Conservation (phyloP, 768 basidiomycete genomes). For the Amanita molliuscula region DNA sequence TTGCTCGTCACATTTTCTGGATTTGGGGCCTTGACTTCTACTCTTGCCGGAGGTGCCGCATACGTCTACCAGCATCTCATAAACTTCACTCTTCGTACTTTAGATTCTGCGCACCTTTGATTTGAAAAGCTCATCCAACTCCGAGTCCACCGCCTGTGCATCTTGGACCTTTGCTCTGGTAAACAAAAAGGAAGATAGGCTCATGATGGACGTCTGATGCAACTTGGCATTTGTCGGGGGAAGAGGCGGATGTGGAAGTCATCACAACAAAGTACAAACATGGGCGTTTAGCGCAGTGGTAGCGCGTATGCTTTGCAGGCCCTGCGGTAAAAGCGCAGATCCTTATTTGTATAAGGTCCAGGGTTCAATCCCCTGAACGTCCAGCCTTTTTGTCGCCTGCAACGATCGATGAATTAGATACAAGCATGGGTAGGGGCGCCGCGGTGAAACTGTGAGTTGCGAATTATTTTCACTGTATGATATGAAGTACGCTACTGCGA, state of each 20-base stretch:
- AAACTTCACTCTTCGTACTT: background rate
- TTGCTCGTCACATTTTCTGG: background rate
- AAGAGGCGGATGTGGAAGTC: background rate
- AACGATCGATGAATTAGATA: too few species aligned
- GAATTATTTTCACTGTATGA: too few species aligned
- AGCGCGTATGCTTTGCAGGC: slow-evolving; percentile 33
- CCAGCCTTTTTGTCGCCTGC: slow-evolving; percentile 10
- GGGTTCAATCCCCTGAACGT: slow-evolving; percentile 34
- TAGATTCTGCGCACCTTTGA: background rate
- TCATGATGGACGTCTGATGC: background rate
- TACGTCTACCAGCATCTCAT: background rate
- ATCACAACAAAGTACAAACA: background rate
- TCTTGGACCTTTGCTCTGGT: background rate
- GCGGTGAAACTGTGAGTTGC: too few species aligned
- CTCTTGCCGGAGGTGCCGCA: background rate
- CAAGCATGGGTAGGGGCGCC: too few species aligned
- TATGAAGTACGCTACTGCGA: too few species aligned
- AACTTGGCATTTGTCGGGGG: background rate
- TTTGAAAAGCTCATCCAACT: slow-evolving; percentile 3
- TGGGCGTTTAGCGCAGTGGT: slow-evolving; percentile 24
- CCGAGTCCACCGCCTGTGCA: background rate
- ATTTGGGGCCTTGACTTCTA: background rate
- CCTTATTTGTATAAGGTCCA: slow-evolving; percentile 27
- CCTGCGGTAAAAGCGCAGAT: slow-evolving; percentile 8
- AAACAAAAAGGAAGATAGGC: slow-evolving; percentile 4